Percentiles rank a stretch among this genome's conserved stretches.
These are phyloP conservation scores for Colletotrichum simmondsii DNA, from an alignment of 2,329 filamentous ascomycete species.

Conservation along the genomic window DNA sequence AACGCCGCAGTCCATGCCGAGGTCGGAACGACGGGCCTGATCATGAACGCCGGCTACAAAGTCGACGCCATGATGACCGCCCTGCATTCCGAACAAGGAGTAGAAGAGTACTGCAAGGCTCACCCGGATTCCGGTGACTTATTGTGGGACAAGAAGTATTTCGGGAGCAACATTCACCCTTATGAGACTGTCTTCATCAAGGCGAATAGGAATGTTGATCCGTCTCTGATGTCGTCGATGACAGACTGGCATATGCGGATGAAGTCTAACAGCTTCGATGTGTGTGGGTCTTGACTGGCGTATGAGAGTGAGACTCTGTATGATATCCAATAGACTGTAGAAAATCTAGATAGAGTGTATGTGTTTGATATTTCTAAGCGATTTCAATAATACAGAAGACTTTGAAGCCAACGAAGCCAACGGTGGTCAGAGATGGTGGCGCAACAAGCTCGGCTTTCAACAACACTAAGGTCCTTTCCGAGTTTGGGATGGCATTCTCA, in stretches of 20 bases:
- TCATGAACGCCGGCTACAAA: slow-evolving; percentile 44
- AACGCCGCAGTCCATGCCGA: slow-evolving; percentile 43
- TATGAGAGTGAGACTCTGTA: neutral
- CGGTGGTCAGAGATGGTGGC: no score
- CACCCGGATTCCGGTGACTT: slow-evolving; percentile 37
- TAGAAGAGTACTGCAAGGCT: slow-evolving; percentile 12
- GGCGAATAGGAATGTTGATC: slow-evolving; percentile 41
- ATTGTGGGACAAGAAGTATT: slow-evolving; percentile 41
- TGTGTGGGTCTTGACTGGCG: neutral
- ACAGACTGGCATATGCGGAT: neutral
- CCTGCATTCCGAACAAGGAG: slow-evolving; percentile 34
- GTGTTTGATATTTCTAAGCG: neutral
- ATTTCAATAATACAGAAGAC: neutral
- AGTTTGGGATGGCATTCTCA: no score
- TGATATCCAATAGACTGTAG: neutral
- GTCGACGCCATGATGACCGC: slow-evolving; percentile 47
- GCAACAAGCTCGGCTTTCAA: no score
- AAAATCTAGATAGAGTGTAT: neutral
- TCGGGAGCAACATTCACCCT: slow-evolving; percentile 46
- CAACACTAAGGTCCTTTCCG: no score
- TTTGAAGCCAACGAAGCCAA: neutral
- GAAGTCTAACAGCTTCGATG: neutral
- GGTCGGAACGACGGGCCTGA: slow-evolving; percentile 42
- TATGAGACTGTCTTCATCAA: slow-evolving; percentile 51
- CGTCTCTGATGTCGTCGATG: neutral